Evolutionary conservation across 305 asterid genomes (phyloP), one percentile per base, ranked within the genome.

Genomic region (Solanum hybrid): DNA sequence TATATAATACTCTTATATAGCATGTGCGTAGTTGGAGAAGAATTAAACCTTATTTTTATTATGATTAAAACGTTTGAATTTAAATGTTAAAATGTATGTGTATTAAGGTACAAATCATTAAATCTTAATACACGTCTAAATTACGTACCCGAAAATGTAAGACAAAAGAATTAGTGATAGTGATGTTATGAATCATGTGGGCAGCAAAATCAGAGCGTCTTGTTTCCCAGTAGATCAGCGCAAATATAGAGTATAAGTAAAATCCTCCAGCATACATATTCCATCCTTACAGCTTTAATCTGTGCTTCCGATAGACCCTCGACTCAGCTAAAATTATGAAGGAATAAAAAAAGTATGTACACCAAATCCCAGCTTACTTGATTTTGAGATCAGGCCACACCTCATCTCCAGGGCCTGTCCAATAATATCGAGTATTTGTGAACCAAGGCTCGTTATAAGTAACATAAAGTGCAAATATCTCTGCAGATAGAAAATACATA

Each of bases 181-280:
- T 35, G 93, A 87, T 72, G 91, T 89, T 2, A 92, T 92, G 94
- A 89, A 77, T 89, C 88, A 91, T 88, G 29, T 60, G 79, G 14
- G 90, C 93, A 10, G 37, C 35, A 75, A 90, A 92, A 81, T 92
- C 92, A 1, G 92, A 90, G 17, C 91, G 91, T 22, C 89, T 91
- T 69, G 90, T 82, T 90, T 92, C 94, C 92, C 91, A 90, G 38
- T 73, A 89, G 10, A 91, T 64, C 87, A 89, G 36, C 5, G 93
- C 80, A 86, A 92, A 91, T 31, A 91, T 89, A 77, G 94, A 88
- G 86, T 91, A 90, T 6, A 56, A 79, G 51, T 92, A 92, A 81
- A 92, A 92, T 11, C 93, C 94, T 46, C 93, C 92, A 42, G 91
- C 56, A 64, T 89, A 92, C 92, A 92, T 92, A 84, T 90, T 91